A percentile compares a stretch with the other conserved stretches of the same genome.
Evolutionary conservation across 345 rosid genomes (phyloP).

Genomic region (Rubroshorea leprosula): DNA sequence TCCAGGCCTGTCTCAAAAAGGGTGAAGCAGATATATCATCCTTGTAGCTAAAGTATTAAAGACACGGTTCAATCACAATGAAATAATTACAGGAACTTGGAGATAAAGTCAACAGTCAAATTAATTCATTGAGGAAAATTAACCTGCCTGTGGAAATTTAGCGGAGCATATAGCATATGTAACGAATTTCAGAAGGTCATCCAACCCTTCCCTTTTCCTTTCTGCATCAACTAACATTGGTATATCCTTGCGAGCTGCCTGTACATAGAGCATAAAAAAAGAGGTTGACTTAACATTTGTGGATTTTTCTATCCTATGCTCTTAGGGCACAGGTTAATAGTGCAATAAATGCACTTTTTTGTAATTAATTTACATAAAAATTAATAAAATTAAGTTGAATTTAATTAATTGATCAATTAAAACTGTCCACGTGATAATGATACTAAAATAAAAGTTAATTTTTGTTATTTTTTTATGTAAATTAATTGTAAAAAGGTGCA

Average conservation of each 20-base stretch:
- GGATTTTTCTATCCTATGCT: too few relatives aligned
- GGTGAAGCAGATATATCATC: constrained; percentile 7
- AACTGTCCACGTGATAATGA: too few relatives aligned
- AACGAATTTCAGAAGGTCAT: constrained; percentile 60
- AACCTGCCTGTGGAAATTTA: constrained; percentile 70
- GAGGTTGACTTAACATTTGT: constrained; percentile 2
- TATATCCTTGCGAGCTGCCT: constrained; percentile 68
- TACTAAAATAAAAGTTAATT: too few relatives aligned
- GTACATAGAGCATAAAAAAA: constrained; percentile 42
- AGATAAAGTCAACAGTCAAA: background rate
- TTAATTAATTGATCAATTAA: too few relatives aligned
- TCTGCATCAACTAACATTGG: constrained; percentile 83
- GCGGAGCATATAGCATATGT: constrained; percentile 71
- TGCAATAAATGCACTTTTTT: too few relatives aligned
- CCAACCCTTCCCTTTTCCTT: constrained; percentile 65
- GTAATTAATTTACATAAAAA: too few relatives aligned
- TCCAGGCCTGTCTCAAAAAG: constrained; percentile 54
- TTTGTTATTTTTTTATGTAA: too few relatives aligned
- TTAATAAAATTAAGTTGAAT: too few relatives aligned
- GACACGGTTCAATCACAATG: constrained; percentile 7
- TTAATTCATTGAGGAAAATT: constrained; percentile 11
- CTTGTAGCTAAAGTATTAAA: background rate
- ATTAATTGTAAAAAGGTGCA: too few relatives aligned
- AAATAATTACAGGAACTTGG: background rate
- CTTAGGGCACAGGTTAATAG: too few relatives aligned